Conservation (phyloP, 169 alveolate genomes). For the Cryptosporidium bovis region DNA sequence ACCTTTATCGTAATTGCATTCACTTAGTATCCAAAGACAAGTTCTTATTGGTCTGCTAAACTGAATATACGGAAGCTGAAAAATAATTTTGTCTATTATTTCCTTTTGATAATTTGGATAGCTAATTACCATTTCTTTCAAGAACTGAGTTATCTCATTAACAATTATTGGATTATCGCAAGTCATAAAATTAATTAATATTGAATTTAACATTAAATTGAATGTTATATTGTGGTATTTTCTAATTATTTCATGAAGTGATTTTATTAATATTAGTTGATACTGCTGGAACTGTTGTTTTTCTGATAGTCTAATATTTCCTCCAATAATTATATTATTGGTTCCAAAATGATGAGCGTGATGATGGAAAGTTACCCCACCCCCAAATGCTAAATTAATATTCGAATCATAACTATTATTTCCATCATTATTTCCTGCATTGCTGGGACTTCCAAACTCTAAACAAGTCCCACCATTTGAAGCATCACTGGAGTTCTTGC, state of each 20-base stretch:
- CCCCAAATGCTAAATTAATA: neutral
- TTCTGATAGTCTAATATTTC: conserved; percentile 5
- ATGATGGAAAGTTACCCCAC: neutral
- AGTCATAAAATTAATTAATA: conserved; percentile 17
- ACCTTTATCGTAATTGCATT: conserved; percentile 17
- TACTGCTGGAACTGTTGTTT: conserved; percentile 44
- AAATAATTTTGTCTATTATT: conserved; percentile 2
- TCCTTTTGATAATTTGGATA: conserved; percentile 20
- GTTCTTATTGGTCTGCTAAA: conserved; percentile 68
- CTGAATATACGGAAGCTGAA: conserved; percentile 16
- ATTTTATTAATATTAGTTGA: conserved; percentile 34
- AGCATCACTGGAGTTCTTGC: neutral
- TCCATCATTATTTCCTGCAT: neutral
- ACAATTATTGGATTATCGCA: conserved; percentile 29
- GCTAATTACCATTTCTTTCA: conserved; percentile 34
- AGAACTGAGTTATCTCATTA: conserved; percentile 55
- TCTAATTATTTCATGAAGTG: conserved; percentile 53
- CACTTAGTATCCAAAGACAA: conserved; percentile 70
- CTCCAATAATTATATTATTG: neutral
- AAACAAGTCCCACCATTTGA: neutral
- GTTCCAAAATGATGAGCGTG: neutral
- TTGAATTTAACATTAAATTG: conserved; percentile 15
- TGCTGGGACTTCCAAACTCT: neutral
- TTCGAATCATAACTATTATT: neutral
- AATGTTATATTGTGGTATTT: conserved; percentile 24